Conservation (phyloP, 306 rosid genomes). For the Inga laurina region DNA sequence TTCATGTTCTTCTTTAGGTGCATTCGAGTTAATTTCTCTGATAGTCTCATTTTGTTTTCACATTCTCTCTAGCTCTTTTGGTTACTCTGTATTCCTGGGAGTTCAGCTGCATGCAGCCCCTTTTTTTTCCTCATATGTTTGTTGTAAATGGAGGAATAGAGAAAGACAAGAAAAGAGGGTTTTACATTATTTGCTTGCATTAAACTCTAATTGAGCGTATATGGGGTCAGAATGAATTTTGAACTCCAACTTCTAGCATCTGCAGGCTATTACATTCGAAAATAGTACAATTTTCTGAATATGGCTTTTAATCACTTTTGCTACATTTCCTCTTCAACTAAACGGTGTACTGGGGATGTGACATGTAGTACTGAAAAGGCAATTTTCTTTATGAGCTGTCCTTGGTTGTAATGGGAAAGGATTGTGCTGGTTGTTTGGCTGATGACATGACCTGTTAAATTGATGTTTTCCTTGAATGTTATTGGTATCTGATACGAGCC, state of each 20-base stretch:
- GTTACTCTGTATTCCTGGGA: background rate
- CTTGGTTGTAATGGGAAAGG: background rate
- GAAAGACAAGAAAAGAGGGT: background rate
- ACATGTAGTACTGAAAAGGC: background rate
- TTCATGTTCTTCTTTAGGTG: background rate
- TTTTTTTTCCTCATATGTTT: background rate
- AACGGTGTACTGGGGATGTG: background rate
- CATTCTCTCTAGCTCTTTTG: background rate
- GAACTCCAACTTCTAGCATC: background rate
- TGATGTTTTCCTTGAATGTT: background rate
- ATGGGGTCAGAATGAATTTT: background rate
- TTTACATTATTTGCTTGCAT: background rate
- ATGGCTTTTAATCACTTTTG: background rate
- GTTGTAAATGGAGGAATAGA: background rate
- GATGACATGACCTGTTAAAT: background rate
- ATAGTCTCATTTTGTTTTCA: background rate
- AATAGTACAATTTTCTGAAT: background rate
- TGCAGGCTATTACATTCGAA: background rate
- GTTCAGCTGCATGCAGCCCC: background rate
- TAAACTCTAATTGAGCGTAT: background rate
- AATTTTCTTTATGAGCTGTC: background rate
- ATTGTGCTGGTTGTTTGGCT: background rate
- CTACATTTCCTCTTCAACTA: conserved; percentile 25
- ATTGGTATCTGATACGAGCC: background rate
- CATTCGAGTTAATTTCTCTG: background rate